Conservation (phyloP, 2,329 filamentous ascomycete genomes). For the Pseudogymnoascus sp. region DNA sequence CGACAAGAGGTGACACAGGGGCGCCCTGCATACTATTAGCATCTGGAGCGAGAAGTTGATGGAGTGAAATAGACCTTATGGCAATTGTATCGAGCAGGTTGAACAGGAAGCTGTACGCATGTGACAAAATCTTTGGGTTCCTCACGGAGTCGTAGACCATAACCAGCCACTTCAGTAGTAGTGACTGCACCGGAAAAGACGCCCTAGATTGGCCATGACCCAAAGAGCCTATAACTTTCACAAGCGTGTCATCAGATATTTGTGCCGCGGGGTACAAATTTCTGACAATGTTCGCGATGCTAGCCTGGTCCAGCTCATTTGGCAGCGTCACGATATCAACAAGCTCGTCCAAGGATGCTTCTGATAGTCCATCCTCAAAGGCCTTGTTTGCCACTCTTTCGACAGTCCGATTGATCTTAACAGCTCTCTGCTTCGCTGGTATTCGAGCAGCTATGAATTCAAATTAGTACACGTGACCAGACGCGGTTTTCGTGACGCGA, state of each 20-base stretch:
- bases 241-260: slow-evolving; percentile 52
- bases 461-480: slow-evolving; percentile 6
- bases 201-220: slow-evolving; percentile 72
- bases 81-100: slow-evolving; percentile 74
- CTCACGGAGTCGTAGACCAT: slow-evolving; percentile 67
- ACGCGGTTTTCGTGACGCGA: slow-evolving; percentile 17
- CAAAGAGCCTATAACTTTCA: slow-evolving; percentile 64
- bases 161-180: slow-evolving; percentile 70
- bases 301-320: slow-evolving; percentile 68
- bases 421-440: slow-evolving; percentile 58
- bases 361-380: slow-evolving; percentile 61
- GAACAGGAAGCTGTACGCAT: slow-evolving; percentile 69
- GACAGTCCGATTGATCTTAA: slow-evolving; percentile 55
- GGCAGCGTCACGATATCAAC: slow-evolving; percentile 59
- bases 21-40: slow-evolving; percentile 20
- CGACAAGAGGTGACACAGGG: slow-evolving; percentile 68
- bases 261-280: slow-evolving; percentile 66
- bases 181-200: slow-evolving; percentile 59
- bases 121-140: slow-evolving; percentile 54
- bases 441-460: slow-evolving; percentile 44
- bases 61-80: slow-evolving; percentile 46
- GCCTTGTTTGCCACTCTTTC: slow-evolving; percentile 55
- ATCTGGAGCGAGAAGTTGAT: neutral
- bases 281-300: slow-evolving; percentile 58
- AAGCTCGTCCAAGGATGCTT: slow-evolving; percentile 52